Conservation (phyloP, 306 rosid genomes). For the Morella rubra region DNA sequence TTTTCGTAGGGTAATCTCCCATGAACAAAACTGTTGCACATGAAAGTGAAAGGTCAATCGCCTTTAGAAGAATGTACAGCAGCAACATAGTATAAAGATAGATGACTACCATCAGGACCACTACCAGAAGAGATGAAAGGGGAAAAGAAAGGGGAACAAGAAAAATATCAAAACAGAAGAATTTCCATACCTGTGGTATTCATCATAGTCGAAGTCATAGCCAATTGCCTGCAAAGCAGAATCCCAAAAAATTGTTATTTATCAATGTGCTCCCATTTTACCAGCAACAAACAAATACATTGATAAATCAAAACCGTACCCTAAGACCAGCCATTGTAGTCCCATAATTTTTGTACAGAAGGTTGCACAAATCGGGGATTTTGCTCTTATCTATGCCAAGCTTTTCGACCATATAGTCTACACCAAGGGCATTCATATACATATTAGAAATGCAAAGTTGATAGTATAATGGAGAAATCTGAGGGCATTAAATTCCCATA, state of each 20-base stretch:
- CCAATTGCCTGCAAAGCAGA: constrained; percentile 73
- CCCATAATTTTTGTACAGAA: constrained; percentile 82
- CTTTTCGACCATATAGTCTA: constrained; percentile 83
- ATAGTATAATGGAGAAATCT: constrained; percentile 4
- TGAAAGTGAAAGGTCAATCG: constrained; percentile 16
- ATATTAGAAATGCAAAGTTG: constrained; percentile 5
- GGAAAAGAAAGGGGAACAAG: background rate
- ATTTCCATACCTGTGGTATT: constrained; percentile 65
- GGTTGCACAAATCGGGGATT: constrained; percentile 58
- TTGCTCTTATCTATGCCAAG: constrained; percentile 74
- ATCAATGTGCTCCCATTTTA: background rate
- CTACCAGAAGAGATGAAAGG: background rate
- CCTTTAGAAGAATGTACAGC: constrained; percentile 19
- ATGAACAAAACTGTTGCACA: constrained; percentile 68
- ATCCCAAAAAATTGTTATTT: constrained; percentile 12
- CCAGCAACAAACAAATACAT: background rate
- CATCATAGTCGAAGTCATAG: constrained; percentile 89
- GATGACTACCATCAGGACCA: background rate
- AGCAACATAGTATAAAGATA: background rate
- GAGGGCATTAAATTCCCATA: background rate
- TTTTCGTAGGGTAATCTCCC: constrained; percentile 93
- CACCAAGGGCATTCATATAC: constrained; percentile 14
- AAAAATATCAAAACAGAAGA: background rate
- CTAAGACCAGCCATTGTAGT: constrained; percentile 97
- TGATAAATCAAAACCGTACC: constrained; percentile 42